These are phyloP conservation scores for Penicillium egyptiacum DNA, from an alignment of 495 filamentous ascomycete genomes.

Conservation along the genomic window DNA sequence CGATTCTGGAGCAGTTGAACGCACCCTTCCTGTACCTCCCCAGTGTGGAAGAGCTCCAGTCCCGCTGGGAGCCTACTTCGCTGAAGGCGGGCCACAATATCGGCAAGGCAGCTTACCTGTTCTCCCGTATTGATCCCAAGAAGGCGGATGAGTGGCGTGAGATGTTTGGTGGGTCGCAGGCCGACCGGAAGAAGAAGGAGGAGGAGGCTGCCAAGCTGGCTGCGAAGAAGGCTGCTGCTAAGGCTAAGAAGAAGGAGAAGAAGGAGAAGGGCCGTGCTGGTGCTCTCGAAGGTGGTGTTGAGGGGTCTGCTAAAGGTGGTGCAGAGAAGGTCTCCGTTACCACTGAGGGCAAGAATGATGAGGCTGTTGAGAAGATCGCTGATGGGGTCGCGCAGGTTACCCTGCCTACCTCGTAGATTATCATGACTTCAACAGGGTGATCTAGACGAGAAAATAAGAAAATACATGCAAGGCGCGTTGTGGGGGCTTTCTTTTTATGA, in stretches of 20 bases:
- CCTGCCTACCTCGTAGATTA: slow-evolving; percentile 36
- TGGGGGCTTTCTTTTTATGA: slow-evolving; percentile 1
- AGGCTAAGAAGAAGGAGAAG: slow-evolving; percentile 59
- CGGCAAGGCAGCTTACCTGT: slow-evolving; percentile 78
- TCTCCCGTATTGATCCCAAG: slow-evolving; percentile 77
- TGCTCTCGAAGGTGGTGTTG: slow-evolving; percentile 25
- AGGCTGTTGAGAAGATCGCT: slow-evolving; percentile 40
- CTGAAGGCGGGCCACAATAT: slow-evolving; percentile 76
- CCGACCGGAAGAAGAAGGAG: slow-evolving; percentile 60
- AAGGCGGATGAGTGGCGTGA: slow-evolving; percentile 82
- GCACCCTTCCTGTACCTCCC: slow-evolving; percentile 66
- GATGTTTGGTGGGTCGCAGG: slow-evolving; percentile 74
- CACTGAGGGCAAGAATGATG: slow-evolving; percentile 27
- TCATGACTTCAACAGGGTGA: not conserved
- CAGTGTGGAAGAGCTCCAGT: slow-evolving; percentile 40
- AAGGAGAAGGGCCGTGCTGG: slow-evolving; percentile 48
- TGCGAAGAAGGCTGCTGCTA: slow-evolving; percentile 54
- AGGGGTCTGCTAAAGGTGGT: slow-evolving; percentile 40
- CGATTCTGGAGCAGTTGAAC: slow-evolving; percentile 74
- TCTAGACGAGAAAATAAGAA: not conserved
- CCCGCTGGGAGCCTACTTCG: slow-evolving; percentile 57
- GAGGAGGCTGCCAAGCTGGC: slow-evolving; percentile 61
- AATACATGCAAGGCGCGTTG: slow-evolving; percentile 9
- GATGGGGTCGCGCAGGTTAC: slow-evolving; percentile 46
- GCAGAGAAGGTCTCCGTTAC: slow-evolving; percentile 27